Percentiles rank a stretch among this genome's conserved stretches.
Conservation (phyloP, 2,329 filamentous ascomycete genomes). For the Dactylellina cionopaga region DNA sequence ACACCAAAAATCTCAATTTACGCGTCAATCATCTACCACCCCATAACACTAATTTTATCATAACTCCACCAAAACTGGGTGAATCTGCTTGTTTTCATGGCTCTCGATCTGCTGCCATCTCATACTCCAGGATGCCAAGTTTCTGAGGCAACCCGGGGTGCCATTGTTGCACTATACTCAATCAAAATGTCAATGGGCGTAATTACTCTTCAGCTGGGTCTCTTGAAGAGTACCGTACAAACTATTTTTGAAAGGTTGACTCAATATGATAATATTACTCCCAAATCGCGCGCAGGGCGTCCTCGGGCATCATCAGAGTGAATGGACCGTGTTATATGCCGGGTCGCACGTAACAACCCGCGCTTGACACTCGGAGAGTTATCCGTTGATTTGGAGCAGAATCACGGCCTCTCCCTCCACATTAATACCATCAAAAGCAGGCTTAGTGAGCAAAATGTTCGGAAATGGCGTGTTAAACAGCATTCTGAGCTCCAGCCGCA, state of each 20-base stretch:
- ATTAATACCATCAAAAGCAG: no score
- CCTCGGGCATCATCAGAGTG: no score
- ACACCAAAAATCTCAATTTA: constrained; percentile 10
- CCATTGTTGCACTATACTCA: neutral
- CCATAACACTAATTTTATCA: neutral
- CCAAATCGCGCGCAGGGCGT: neutral
- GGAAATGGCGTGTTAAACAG: neutral
- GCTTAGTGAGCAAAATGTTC: neutral
- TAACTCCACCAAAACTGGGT: neutral
- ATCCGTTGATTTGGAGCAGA: no score
- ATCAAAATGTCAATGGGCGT: neutral
- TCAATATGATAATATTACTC: neutral
- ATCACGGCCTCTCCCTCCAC: no score
- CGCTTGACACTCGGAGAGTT: neutral
- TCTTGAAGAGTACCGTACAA: neutral
- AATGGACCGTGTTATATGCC: no score
- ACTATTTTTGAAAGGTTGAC: neutral
- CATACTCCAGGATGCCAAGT: neutral
- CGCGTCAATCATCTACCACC: neutral
- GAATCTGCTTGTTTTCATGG: no score
- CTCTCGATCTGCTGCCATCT: neutral
- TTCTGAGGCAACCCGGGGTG: neutral
- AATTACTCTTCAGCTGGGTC: neutral
- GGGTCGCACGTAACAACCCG: neutral
- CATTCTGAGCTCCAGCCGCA: no score